phyloP scores from a whole-genome alignment of 352 stramenopile species.

The Plasmopara halstedii region DNA sequence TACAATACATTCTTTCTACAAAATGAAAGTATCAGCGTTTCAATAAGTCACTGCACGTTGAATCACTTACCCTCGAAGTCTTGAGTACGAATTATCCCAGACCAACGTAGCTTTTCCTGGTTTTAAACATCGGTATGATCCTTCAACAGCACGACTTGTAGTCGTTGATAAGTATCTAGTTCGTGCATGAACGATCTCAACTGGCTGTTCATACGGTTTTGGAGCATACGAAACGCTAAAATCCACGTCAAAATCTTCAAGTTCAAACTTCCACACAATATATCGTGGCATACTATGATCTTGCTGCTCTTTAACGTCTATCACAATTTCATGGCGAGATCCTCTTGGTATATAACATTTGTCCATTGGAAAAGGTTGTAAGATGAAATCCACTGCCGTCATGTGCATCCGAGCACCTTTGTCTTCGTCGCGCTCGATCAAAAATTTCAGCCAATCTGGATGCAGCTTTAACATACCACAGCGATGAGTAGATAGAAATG shows the following conservation, averaged over 20 bases:
- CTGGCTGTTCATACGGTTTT: slow-evolving; percentile 28
- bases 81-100: slow-evolving; percentile 82
- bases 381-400: slow-evolving; percentile 78
- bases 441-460: slow-evolving; percentile 47
- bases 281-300: slow-evolving; percentile 29
- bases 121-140: slow-evolving; percentile 49
- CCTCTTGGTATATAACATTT: slow-evolving; percentile 43
- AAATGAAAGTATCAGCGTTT: neutral
- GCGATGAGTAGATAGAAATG: slow-evolving; percentile 28
- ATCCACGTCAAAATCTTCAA: slow-evolving; percentile 76
- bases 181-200: slow-evolving; percentile 51
- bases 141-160: slow-evolving; percentile 49
- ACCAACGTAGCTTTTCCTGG: slow-evolving; percentile 50
- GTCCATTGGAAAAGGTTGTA: slow-evolving; percentile 70
- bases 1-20: slow-evolving; percentile 72
- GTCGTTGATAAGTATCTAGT: slow-evolving; percentile 52
- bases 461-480: slow-evolving; percentile 24
- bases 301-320: slow-evolving; percentile 36
- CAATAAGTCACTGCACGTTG: neutral
- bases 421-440: slow-evolving; percentile 38
- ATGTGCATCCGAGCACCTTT: slow-evolving; percentile 52
- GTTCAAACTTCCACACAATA: slow-evolving; percentile 78
- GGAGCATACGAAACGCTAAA: slow-evolving; percentile 59
- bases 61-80: slow-evolving; percentile 45
- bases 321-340: slow-evolving; percentile 38